Percentiles rank a stretch among this genome's conserved stretches.
These are phyloP conservation scores for Saitozyma podzolica DNA, from an alignment of 768 basidiomycete species.

Conservation along the genomic window DNA sequence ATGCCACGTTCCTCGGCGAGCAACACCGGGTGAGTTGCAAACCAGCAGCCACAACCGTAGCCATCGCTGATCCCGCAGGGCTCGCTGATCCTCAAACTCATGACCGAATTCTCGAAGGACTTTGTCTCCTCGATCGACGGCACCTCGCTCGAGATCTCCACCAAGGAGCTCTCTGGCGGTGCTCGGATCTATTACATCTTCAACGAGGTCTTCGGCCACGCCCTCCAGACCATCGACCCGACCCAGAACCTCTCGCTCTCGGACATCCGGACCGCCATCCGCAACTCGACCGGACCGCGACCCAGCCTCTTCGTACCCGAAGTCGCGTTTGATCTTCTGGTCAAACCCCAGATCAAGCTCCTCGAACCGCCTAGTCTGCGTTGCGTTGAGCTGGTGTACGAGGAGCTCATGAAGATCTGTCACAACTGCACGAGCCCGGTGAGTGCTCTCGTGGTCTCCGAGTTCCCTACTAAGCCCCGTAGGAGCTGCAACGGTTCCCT, in stretches of 20 bases:
- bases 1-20: constrained; percentile 86
- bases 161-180: constrained; percentile 96
- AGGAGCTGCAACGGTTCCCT: constrained; percentile 97
- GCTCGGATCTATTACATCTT: constrained; percentile 99
- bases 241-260: constrained; percentile 86
- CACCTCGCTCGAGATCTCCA: constrained; percentile 91
- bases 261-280: constrained; percentile 96
- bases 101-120: constrained; percentile 98
- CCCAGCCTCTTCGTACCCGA: constrained; percentile 97
- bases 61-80: constrained; percentile 55
- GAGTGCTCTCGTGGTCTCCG: constrained; percentile 39
- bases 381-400: constrained; percentile 97
- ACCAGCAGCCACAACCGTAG: neutral
- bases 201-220: constrained; percentile 94
- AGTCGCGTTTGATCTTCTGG: constrained; percentile 90
- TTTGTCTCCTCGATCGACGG: constrained; percentile 97
- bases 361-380: constrained; percentile 90
- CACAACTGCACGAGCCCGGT: constrained; percentile 94
- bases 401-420: constrained; percentile 98
- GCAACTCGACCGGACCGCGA: constrained; percentile 95
- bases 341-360: constrained; percentile 97
- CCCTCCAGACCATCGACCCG: constrained; percentile 84
- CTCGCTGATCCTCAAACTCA: constrained; percentile 83
- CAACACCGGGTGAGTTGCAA: constrained; percentile 60
- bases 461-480: constrained; percentile 9